Evolutionary conservation across 2,329 filamentous ascomycete species (phyloP).

Genomic region (Tothia fuscella): DNA sequence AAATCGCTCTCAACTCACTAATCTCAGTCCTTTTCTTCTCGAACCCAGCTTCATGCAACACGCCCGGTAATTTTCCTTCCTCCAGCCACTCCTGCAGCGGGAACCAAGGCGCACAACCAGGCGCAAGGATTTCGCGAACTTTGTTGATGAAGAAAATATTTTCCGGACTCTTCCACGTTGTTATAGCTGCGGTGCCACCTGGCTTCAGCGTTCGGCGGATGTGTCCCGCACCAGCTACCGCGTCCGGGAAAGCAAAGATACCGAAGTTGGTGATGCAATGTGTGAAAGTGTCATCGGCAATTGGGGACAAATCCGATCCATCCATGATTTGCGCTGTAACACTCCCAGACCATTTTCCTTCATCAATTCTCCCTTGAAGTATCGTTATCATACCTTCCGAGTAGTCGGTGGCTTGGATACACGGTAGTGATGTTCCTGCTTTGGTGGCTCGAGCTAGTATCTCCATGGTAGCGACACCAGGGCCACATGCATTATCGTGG

Average conservation of each 20-base stretch:
- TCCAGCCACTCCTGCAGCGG: background rate
- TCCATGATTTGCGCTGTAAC: conserved; percentile 5
- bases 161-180: conserved; percentile 19
- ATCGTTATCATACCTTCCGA: conserved; percentile 19
- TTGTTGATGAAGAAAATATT: conserved; percentile 3
- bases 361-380: conserved; percentile 11
- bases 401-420: conserved; percentile 22
- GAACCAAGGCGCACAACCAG: background rate
- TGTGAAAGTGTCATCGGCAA: conserved; percentile 22
- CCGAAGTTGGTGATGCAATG: conserved; percentile 30
- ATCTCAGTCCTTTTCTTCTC: background rate
- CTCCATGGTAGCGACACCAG: conserved; percentile 19
- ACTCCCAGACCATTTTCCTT: background rate
- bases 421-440: conserved; percentile 9
- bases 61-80: background rate
- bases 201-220: conserved; percentile 27
- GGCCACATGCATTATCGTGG: conserved; percentile 25
- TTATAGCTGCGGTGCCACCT: conserved; percentile 27
- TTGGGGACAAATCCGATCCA: conserved; percentile 4
- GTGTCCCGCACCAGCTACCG: conserved; percentile 24
- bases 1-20: background rate
- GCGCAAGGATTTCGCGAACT: background rate
- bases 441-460: conserved; percentile 15
- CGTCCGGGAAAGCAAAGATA: conserved; percentile 25
- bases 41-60: conserved; percentile 2